phyloP scores from a whole-genome alignment of 805 yeast species.

The Scheffersomyces coipomensis region DNA sequence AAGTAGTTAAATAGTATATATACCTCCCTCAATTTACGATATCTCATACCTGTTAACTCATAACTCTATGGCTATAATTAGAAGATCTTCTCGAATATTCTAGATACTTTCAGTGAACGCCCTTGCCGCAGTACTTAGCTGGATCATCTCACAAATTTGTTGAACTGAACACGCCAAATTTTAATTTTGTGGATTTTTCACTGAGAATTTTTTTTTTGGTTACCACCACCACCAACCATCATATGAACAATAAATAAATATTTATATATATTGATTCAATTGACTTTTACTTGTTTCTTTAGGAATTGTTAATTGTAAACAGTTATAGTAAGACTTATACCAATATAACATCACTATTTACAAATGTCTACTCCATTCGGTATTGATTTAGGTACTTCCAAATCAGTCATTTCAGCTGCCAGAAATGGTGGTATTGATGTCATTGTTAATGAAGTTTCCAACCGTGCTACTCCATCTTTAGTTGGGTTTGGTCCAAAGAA shows the following conservation, averaged over 20 bases:
- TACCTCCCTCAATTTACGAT: too few relatives aligned
- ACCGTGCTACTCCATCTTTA: constrained; percentile 89
- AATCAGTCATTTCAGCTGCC: constrained; percentile 92
- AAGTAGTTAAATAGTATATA: constrained; percentile 13
- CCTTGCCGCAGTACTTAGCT: neutral
- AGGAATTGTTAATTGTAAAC: too few relatives aligned
- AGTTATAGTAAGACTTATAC: too few relatives aligned
- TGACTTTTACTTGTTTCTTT: too few relatives aligned
- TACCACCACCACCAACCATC: too few relatives aligned
- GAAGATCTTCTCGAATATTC: neutral
- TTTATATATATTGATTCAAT: too few relatives aligned
- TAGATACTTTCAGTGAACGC: neutral
- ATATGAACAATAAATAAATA: too few relatives aligned
- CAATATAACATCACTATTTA: too few relatives aligned
- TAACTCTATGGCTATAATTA: neutral
- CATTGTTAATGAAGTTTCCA: constrained; percentile 97
- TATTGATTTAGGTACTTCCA: constrained; percentile 95
- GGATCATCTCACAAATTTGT: neutral
- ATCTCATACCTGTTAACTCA: too few relatives aligned
- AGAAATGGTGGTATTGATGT: constrained; percentile 98
- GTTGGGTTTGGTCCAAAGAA: constrained; percentile 89
- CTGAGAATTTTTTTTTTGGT: too few relatives aligned
- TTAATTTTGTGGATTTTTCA: too few relatives aligned
- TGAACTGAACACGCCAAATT: neutral
- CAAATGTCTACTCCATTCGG: constrained; percentile 98